Percentiles rank a stretch among this genome's conserved stretches.
Conservation (phyloP, 352 stramenopile genomes). For the Pythium plurisporium region DNA sequence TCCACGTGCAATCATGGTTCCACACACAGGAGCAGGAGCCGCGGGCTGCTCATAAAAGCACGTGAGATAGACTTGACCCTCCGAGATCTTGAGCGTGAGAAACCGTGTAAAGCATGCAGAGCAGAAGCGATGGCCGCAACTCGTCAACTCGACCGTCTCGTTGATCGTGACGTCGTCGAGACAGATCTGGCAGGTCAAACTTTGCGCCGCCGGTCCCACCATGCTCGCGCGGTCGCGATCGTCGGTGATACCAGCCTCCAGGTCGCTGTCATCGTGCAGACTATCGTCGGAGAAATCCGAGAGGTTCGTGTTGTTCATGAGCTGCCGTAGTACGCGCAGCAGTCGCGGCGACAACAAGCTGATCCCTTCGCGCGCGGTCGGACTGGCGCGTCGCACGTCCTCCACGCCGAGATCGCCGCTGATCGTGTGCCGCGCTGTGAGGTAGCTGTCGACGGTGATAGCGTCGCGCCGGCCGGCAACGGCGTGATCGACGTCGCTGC, state of each 20-base stretch:
- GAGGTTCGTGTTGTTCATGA: conserved; percentile 6
- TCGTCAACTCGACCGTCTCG: conserved; percentile 29
- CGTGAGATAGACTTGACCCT: conserved; percentile 63
- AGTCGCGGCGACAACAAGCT: conserved; percentile 3
- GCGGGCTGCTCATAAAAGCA: conserved; percentile 46
- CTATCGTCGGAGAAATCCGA: conserved; percentile 5
- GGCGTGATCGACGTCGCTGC: too few relatives aligned
- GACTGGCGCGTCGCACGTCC: conserved; percentile 3
- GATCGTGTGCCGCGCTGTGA: not conserved
- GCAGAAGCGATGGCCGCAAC: conserved; percentile 62
- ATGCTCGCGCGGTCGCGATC: not conserved
- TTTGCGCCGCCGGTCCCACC: conserved; percentile 22
- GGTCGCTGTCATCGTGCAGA: conserved; percentile 1
- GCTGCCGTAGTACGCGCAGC: conserved; percentile 6
- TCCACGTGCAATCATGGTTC: conserved; percentile 30
- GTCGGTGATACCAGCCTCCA: not conserved
- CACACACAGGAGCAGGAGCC: conserved; percentile 24
- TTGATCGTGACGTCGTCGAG: conserved; percentile 48
- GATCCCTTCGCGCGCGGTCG: not conserved
- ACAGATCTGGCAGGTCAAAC: conserved; percentile 75
- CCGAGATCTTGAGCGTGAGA: conserved; percentile 66
- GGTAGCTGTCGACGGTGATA: not conserved
- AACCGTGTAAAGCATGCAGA: conserved; percentile 51
- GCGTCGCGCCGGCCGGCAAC: not conserved
- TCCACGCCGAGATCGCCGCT: not conserved